Evolutionary conservation across 2,329 filamentous ascomycete genomes (phyloP).

Genomic region (Leptodontidium sp.): DNA sequence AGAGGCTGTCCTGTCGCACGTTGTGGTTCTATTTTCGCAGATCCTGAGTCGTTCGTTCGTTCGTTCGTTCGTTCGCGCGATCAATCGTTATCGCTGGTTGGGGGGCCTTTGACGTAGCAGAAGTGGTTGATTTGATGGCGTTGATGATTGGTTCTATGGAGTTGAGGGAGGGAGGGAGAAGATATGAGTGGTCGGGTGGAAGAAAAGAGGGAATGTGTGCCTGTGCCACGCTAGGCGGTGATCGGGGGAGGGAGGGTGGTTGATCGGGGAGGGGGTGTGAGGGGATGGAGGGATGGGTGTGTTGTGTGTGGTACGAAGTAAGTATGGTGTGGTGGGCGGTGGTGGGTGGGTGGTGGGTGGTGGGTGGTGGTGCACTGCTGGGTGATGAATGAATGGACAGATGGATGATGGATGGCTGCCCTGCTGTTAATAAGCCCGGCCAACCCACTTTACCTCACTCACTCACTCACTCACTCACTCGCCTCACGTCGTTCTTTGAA

Average conservation of each 20-base stretch:
- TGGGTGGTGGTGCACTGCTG: no score
- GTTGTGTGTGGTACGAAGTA: no score
- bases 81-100: constrained; percentile 33
- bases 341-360: no score
- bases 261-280: no score
- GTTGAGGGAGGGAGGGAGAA: constrained; percentile 23
- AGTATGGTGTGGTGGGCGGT: no score
- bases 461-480: no score
- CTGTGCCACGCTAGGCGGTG: neutral
- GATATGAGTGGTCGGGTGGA: constrained; percentile 32
- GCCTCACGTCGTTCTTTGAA: neutral
- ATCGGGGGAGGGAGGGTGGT: neutral
- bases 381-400: neutral
- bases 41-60: constrained; percentile 11
- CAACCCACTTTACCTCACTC: no score
- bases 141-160: constrained; percentile 37
- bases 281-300: no score
- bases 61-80: constrained; percentile 8
- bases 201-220: constrained; percentile 11
- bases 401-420: neutral
- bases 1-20: neutral
- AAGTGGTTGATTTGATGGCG: constrained; percentile 36
- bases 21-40: constrained; percentile 24
- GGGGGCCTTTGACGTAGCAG: constrained; percentile 27
- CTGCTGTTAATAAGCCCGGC: no score